These are phyloP conservation scores for Nicotiana attenuata DNA, from an alignment of 257 asterid species.

Conservation along the genomic window DNA sequence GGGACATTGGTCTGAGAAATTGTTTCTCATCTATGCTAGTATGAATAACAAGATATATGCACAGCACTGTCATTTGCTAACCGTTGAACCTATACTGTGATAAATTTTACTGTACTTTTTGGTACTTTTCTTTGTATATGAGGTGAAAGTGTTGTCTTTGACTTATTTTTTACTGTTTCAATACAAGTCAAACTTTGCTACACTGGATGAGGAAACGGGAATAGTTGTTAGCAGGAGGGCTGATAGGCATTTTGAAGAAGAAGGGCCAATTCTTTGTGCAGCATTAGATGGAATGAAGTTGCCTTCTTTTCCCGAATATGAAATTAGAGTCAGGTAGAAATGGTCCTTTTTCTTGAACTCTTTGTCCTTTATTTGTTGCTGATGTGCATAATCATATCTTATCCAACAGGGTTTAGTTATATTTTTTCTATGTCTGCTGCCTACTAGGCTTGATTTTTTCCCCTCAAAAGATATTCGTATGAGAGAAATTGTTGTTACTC, in stretches of 20 bases:
- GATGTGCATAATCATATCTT: background rate
- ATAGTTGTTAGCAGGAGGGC: conserved; percentile 88
- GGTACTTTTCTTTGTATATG: background rate
- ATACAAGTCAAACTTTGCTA: conserved; percentile 88
- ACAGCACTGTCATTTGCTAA: background rate
- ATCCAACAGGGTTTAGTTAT: background rate
- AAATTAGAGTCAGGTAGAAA: conserved; percentile 88
- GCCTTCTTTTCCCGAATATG: conserved; percentile 74
- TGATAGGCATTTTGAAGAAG: conserved; percentile 98
- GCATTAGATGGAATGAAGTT: conserved; percentile 91
- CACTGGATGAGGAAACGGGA: conserved; percentile 79
- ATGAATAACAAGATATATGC: background rate
- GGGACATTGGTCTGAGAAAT: background rate
- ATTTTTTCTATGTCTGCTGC: background rate
- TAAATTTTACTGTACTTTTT: background rate
- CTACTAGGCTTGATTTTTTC: background rate
- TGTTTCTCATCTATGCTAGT: background rate
- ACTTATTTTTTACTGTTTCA: conserved; percentile 1
- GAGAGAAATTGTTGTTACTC: background rate
- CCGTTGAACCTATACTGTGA: background rate
- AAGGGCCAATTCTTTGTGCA: conserved; percentile 90
- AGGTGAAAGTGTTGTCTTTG: background rate
- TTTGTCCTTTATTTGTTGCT: background rate
- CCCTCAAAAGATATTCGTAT: background rate
- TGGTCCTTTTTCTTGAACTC: conserved; percentile 11